A percentile compares a stretch with the other conserved stretches of the same genome.
Evolutionary conservation across 371 early-diverging fungal genomes (phyloP).

Genomic region (Haplosporangium sp.): DNA sequence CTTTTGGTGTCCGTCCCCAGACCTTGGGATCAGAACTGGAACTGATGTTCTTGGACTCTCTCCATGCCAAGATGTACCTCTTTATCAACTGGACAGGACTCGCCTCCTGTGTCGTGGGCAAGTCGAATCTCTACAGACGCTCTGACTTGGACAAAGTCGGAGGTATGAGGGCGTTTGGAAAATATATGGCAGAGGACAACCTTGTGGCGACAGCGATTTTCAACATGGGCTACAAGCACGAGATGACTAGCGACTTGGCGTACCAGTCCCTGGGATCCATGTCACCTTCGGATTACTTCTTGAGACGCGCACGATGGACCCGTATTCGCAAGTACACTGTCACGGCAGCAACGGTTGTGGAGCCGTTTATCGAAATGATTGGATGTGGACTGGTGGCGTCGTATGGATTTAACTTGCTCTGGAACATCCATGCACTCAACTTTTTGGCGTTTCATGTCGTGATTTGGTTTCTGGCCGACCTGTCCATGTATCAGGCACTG

Average conservation of each 20-base stretch:
- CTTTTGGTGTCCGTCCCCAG: constrained; percentile 78
- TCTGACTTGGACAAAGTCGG: constrained; percentile 85
- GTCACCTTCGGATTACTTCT: constrained; percentile 78
- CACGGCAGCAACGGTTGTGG: constrained; percentile 83
- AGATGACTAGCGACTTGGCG: constrained; percentile 87
- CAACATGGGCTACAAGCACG: constrained; percentile 82
- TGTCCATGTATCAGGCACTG: constrained; percentile 66
- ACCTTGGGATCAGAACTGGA: constrained; percentile 89
- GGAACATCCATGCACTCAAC: constrained; percentile 56
- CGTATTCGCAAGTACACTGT: constrained; percentile 93
- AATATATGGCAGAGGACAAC: constrained; percentile 96
- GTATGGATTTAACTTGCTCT: constrained; percentile 65
- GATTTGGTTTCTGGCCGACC: constrained; percentile 81
- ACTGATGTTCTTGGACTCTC: constrained; percentile 84
- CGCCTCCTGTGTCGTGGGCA: constrained; percentile 93
- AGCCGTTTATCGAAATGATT: constrained; percentile 93
- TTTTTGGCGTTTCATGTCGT: constrained; percentile 76
- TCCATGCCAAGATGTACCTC: constrained; percentile 94
- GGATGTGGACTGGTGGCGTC: constrained; percentile 81
- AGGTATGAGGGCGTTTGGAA: constrained; percentile 85
- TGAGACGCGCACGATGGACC: constrained; percentile 90
- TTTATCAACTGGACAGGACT: constrained; percentile 87
- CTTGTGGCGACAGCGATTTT: constrained; percentile 89
- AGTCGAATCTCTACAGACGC: constrained; percentile 91
- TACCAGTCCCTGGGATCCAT: constrained; percentile 85